These are phyloP conservation scores for Alternaria solani DNA, from an alignment of 2,329 filamentous ascomycete species.

Conservation along the genomic window DNA sequence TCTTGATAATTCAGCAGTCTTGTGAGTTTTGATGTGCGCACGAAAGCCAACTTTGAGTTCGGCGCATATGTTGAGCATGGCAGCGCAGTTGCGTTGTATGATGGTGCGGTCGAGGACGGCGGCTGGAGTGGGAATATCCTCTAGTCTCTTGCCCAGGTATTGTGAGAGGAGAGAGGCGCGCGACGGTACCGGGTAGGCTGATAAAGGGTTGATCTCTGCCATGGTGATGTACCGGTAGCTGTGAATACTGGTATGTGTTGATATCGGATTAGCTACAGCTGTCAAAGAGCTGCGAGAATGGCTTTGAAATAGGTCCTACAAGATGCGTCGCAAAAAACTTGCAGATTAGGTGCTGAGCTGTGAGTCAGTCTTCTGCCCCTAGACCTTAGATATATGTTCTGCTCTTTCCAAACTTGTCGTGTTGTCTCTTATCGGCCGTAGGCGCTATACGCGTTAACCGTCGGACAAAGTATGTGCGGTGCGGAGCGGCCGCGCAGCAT, in stretches of 20 bases:
- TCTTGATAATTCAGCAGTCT: conserved; percentile 73
- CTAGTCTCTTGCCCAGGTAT: conserved; percentile 68
- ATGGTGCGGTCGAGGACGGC: conserved; percentile 73
- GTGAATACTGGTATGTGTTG: background rate
- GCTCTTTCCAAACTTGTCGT: conserved; percentile 1
- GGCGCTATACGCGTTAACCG: background rate
- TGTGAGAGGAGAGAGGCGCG: conserved; percentile 17
- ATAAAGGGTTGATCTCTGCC: background rate
- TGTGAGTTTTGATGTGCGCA: conserved; percentile 85
- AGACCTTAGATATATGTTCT: background rate
- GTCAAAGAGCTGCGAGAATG: background rate
- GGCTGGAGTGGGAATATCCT: conserved; percentile 70
- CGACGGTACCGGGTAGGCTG: conserved; percentile 30
- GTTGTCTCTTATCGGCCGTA: background rate
- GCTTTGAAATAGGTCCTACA: background rate
- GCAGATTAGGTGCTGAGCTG: background rate
- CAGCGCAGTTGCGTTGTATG: conserved; percentile 70
- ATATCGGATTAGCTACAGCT: background rate
- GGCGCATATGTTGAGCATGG: conserved; percentile 72
- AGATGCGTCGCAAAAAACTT: background rate
- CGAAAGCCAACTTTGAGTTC: conserved; percentile 71
- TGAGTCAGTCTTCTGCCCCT: background rate
- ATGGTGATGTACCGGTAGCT: background rate
- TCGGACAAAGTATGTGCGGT: conserved; percentile 15
- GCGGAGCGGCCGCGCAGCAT: conserved; percentile 14